Evolutionary conservation across 805 yeast genomes (phyloP).

Genomic region (Candida alai): DNA sequence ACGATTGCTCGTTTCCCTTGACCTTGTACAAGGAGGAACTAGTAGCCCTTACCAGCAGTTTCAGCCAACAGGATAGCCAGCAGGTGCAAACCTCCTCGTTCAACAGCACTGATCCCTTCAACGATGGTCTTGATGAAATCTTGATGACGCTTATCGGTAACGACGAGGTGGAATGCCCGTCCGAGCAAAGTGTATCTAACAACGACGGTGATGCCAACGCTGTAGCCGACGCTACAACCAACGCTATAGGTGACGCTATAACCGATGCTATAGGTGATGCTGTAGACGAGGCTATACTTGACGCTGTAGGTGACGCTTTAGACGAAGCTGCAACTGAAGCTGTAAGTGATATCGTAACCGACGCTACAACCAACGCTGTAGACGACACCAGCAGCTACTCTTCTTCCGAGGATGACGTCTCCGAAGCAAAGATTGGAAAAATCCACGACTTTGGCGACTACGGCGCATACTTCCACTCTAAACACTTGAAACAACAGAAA

Average conservation of each 20-base stretch:
- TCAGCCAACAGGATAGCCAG: no score
- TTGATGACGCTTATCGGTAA: slow-evolving; percentile 8
- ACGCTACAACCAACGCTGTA: slow-evolving; percentile 11
- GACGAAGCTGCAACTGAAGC: slow-evolving; percentile 7
- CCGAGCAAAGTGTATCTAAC: slow-evolving; percentile 2
- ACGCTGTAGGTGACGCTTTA: background rate
- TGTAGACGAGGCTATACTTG: background rate
- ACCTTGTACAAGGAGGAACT: no score
- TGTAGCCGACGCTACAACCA: slow-evolving; percentile 13
- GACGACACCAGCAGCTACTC: slow-evolving; percentile 6
- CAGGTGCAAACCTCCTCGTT: slow-evolving; percentile 9
- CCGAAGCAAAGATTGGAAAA: slow-evolving; percentile 29
- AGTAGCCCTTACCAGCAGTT: no score
- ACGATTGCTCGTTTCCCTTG: no score
- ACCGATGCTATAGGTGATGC: no score
- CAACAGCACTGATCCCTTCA: slow-evolving; percentile 19
- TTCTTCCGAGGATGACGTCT: background rate
- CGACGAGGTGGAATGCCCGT: background rate
- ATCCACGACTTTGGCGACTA: slow-evolving; percentile 61
- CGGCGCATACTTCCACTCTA: slow-evolving; percentile 59
- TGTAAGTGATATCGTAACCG: no score
- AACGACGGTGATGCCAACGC: slow-evolving; percentile 9
- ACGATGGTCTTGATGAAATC: slow-evolving; percentile 18
- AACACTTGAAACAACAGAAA: slow-evolving; percentile 57
- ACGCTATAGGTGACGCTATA: slow-evolving; percentile 9